A percentile compares a stretch with the other conserved stretches of the same genome.
Evolutionary conservation across 805 yeast species (phyloP).

Genomic region (Spathaspora sp.): DNA sequence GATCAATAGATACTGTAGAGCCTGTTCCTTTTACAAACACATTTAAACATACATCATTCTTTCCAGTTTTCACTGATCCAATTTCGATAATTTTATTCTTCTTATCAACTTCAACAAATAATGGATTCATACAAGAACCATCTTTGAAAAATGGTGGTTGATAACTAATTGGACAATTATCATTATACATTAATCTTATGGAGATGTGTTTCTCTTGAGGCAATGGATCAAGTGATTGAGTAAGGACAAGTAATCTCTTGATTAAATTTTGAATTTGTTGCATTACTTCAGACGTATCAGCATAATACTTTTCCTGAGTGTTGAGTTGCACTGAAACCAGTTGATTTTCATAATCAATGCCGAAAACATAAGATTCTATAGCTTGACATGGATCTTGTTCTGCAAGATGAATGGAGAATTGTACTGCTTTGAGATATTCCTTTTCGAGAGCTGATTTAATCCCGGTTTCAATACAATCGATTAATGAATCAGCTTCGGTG

Average conservation of each 20-base stretch:
- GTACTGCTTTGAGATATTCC: slow-evolving; percentile 41
- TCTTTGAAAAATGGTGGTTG: slow-evolving; percentile 50
- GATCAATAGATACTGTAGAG: slow-evolving; percentile 16
- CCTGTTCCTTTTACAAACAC: slow-evolving; percentile 14
- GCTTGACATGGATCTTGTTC: slow-evolving; percentile 39
- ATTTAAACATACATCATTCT: slow-evolving; percentile 13
- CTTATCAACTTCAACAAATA: slow-evolving; percentile 24
- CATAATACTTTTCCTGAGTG: slow-evolving; percentile 1
- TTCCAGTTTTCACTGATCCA: slow-evolving; percentile 7
- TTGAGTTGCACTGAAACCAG: slow-evolving; percentile 6
- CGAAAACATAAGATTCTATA: slow-evolving; percentile 50
- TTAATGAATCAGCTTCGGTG: slow-evolving; percentile 43
- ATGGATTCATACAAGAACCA: slow-evolving; percentile 27
- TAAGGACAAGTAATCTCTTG: slow-evolving; percentile 47
- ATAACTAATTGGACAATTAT: slow-evolving; percentile 41
- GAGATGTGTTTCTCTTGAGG: slow-evolving; percentile 46
- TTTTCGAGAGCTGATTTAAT: slow-evolving; percentile 41
- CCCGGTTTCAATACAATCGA: slow-evolving; percentile 54
- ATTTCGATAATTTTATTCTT: slow-evolving; percentile 1
- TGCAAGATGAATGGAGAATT: slow-evolving; percentile 44
- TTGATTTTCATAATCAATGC: slow-evolving; percentile 36
- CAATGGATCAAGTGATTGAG: slow-evolving; percentile 51
- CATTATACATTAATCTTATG: slow-evolving; percentile 49
- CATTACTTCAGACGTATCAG: slow-evolving; percentile 33
- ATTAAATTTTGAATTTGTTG: slow-evolving; percentile 46